Base-by-base conservation (phyloP, 768 basidiomycete species). In the Pisolithus tinctorius region DNA sequence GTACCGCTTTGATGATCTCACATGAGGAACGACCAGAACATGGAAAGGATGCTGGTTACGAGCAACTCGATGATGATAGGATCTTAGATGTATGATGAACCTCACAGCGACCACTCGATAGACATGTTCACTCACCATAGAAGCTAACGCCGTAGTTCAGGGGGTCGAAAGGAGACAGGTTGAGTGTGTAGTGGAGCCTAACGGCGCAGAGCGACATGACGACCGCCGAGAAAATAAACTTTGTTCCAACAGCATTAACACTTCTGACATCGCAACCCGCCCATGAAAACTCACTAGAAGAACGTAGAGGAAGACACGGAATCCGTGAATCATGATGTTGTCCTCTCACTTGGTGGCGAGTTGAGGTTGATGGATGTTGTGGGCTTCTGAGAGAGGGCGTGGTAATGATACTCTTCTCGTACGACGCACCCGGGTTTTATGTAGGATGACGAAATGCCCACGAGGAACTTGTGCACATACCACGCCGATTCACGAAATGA, bases 51-150 rank as follows among this genome's bases (percentile, higher is more conserved):
- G 3, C 81, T 75, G 5, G 84, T 78, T 26, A 81, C 69, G 49
- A 89, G 66, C 11, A 89, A 71, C 60, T 89, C 88, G 1, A 76
- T 81, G 27, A 87, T 75, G 47, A 87, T 75, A 7, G 83, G 84
- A 58, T 90, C 87, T 39, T 29, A 8, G 23, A 34, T 16, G 34
- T 41, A 50, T 0, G 13, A 11, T 31, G 43, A 46, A n/a, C 6
- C 52, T 55, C 26, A n/a, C n/a, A n/a, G 29, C 27, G 29, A 37
- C 47, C 55, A 26, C 10, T 11, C 42, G 31, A n/a, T n/a, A n/a
- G 23, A 34, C 11, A 14, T 11, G 7, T 3, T 27, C 1, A 51
- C 71, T 16, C 58, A 84, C 84, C 84, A 65, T 85, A 84, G 68
- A 84, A 88, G 50, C 63, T 57, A 23, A 63, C 58, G 10, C 82